Base-by-base conservation (phyloP, 176 grass and related monocot species). In the Triticum turgidum region DNA sequence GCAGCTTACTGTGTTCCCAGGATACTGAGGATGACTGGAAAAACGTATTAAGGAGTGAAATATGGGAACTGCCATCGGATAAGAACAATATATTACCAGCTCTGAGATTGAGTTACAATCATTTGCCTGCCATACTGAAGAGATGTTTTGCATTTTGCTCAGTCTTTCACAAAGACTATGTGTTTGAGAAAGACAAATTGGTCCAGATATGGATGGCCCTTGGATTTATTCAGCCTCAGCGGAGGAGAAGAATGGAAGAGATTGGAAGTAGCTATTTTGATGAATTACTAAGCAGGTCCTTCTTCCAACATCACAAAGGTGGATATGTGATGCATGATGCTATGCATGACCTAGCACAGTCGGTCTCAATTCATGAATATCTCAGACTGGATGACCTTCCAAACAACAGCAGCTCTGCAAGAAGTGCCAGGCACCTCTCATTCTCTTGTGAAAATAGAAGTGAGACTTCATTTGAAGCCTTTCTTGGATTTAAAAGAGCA, bases 101-200 rank as follows among this genome's bases (percentile, higher is more conserved):
- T 14, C 45, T 49, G 45, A 49, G 45, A 49, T 49, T 49, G 45
- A 49, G 45, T 49, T 49, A 49, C 0, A 49, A 49, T 49, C 45
- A 49, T 49, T 49, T 49, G 42, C 92, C 95, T 63, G 61, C 90
- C 75, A 67, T 88, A 56, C 44, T 97, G 49, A 97, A 89, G 82
- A 89, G 65, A 72, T 97, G 95, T 70, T 97, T 97, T 85, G 90
- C 83, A 64, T 94, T 97, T 79, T 97, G 92, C 76, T 92, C 92
- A 25, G 78, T 92, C 14, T 97, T 92, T 78, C 92, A 89, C 44
- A 97, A 97, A 91, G 92, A 97, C 72, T 92, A 89, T 81, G 51
- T 89, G 33, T 97, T 94, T 78, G 72, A 89, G 44, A 94, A 83
- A 54, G 62, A 33, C 64, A 88, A 2, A 4, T 80, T 97, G 79